These are phyloP conservation scores for Coffea humblotiana DNA, from an alignment of 305 asterid genomes.

Conservation along the genomic window DNA sequence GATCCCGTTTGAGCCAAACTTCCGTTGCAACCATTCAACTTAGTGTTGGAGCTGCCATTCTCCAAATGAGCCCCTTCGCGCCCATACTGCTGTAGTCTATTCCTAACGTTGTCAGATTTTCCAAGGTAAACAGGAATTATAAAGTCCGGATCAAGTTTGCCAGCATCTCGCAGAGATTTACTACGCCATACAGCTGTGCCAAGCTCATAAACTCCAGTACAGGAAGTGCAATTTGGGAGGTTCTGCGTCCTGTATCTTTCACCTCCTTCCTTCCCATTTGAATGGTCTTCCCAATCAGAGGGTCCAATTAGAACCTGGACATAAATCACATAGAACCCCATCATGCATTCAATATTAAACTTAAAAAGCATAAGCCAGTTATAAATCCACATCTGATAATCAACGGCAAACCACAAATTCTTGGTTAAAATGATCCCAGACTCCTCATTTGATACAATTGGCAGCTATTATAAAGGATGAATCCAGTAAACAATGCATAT, in stretches of 20 bases:
- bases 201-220: conserved; percentile 89
- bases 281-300: conserved; percentile 72
- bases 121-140: conserved; percentile 84
- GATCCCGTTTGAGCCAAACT: conserved; percentile 14
- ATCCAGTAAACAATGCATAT: background rate
- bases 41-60: conserved; percentile 38
- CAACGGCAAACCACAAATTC: background rate
- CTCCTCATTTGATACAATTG: background rate
- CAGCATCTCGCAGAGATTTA: conserved; percentile 28
- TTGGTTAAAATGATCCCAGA: background rate
- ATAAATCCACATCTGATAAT: background rate
- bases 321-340: conserved; percentile 16
- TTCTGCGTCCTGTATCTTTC: conserved; percentile 79
- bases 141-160: conserved; percentile 49
- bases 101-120: conserved; percentile 80
- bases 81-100: conserved; percentile 83
- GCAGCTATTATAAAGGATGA: background rate
- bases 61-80: conserved; percentile 90
- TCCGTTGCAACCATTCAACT: conserved; percentile 7
- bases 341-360: background rate
- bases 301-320: conserved; percentile 74
- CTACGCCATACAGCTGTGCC: conserved; percentile 38
- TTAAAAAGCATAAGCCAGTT: background rate
- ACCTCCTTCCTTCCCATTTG: conserved; percentile 61
- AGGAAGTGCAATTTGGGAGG: conserved; percentile 65